These are phyloP conservation scores for Coprinopsis strossmayeri DNA, from an alignment of 768 basidiomycete species.

Conservation along the genomic window DNA sequence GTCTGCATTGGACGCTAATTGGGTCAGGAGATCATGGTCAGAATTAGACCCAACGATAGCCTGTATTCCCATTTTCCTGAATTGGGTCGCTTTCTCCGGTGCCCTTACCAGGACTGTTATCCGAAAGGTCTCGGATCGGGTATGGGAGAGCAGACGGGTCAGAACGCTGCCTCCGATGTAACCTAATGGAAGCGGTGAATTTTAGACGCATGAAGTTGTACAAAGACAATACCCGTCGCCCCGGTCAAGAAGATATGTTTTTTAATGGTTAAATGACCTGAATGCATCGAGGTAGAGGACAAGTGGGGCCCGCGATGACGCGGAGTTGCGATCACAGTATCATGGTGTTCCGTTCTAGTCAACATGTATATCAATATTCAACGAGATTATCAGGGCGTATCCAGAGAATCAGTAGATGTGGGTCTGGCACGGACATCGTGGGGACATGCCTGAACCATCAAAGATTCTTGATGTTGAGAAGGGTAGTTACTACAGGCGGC, in stretches of 20 bases:
- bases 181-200: slow-evolving; percentile 18
- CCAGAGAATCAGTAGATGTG: too few relatives aligned
- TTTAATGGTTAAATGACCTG: slow-evolving; percentile 13
- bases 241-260: slow-evolving; percentile 36
- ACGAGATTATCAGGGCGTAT: too few relatives aligned
- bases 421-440: too few relatives aligned
- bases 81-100: slow-evolving; percentile 36
- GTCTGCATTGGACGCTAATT: slow-evolving; percentile 38
- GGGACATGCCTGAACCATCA: too few relatives aligned
- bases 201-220: background rate
- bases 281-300: slow-evolving; percentile 2
- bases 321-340: too few relatives aligned
- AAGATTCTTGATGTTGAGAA: too few relatives aligned
- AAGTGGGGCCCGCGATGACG: too few relatives aligned
- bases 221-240: slow-evolving; percentile 30
- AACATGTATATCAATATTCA: background rate
- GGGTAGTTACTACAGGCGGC: too few relatives aligned
- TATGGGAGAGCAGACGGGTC: slow-evolving; percentile 32
- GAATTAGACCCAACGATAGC: slow-evolving; percentile 33
- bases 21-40: slow-evolving; percentile 31
- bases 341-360: background rate
- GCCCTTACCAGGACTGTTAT: slow-evolving; percentile 41
- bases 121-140: slow-evolving; percentile 26
- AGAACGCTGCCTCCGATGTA: slow-evolving; percentile 46
- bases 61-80: slow-evolving; percentile 30